Percentiles rank a stretch among this genome's conserved stretches.
These are phyloP conservation scores for Nothophytophthora sp. DNA, from an alignment of 352 stramenopile genomes.

Conservation along the genomic window DNA sequence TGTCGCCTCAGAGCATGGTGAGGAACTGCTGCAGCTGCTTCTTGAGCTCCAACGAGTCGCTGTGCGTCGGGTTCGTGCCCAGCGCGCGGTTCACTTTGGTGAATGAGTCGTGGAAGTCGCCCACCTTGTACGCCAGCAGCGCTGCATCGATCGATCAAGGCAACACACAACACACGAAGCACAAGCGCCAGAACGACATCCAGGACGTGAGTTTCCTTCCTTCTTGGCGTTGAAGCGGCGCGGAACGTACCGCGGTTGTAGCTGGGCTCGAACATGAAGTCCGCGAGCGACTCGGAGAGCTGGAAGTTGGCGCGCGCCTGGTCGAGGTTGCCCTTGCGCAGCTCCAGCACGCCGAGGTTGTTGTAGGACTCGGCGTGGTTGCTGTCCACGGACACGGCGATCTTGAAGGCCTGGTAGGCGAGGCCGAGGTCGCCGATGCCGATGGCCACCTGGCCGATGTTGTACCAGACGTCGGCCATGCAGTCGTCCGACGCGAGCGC, in stretches of 20 bases:
- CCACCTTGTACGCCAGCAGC: conserved; percentile 89
- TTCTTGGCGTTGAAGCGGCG: too few species aligned
- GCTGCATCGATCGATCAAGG: conserved; percentile 34
- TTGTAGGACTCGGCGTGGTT: conserved; percentile 93
- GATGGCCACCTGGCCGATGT: conserved; percentile 92
- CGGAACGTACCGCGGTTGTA: conserved; percentile 92
- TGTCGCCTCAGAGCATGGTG: conserved; percentile 54
- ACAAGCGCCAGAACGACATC: background rate
- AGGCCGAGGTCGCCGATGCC: conserved; percentile 92
- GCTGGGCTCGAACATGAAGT: conserved; percentile 92
- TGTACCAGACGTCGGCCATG: conserved; percentile 95
- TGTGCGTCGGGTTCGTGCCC: conserved; percentile 76
- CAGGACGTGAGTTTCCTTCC: conserved; percentile 1
- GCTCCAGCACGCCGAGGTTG: conserved; percentile 91
- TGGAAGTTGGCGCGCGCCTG: conserved; percentile 85
- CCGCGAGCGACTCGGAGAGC: conserved; percentile 72
- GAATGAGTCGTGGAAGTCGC: conserved; percentile 91
- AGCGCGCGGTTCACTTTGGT: conserved; percentile 86
- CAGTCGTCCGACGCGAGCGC: conserved; percentile 86
- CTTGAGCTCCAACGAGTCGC: conserved; percentile 89
- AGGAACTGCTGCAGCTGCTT: conserved; percentile 87
- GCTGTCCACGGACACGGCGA: conserved; percentile 89
- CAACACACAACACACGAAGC: conserved; percentile 5
- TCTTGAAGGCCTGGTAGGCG: conserved; percentile 94
- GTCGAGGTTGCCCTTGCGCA: conserved; percentile 89